These are phyloP conservation scores for Luzula sylvatica DNA, from an alignment of 176 grass and related monocot species.

Conservation along the genomic window DNA sequence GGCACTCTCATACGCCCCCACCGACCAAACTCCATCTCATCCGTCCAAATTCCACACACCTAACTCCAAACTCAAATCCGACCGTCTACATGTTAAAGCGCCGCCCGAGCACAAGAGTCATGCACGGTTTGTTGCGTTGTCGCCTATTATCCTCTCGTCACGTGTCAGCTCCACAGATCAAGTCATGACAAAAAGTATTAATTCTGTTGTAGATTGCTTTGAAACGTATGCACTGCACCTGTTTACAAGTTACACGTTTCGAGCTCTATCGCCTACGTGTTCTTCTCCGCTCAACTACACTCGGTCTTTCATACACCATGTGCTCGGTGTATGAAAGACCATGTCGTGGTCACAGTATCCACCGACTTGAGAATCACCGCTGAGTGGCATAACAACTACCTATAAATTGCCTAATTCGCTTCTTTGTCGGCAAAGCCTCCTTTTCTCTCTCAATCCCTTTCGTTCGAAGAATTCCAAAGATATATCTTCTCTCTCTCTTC, in stretches of 20 bases:
- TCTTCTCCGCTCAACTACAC: too few relatives aligned
- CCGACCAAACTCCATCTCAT: not conserved
- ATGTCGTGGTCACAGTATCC: not conserved
- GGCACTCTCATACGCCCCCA: too few relatives aligned
- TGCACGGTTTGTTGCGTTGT: conserved; percentile 7
- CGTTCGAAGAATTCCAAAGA: conserved; percentile 11
- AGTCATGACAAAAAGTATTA: conserved; percentile 7
- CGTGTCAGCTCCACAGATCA: not conserved
- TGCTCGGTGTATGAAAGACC: too few relatives aligned
- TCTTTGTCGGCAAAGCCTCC: conserved; percentile 16
- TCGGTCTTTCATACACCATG: too few relatives aligned
- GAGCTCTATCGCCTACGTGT: conserved; percentile 5
- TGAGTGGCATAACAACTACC: conserved; percentile 1
- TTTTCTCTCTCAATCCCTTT: not conserved
- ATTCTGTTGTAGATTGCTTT: conserved; percentile 6
- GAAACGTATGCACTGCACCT: not conserved
- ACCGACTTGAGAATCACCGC: conserved; percentile 16
- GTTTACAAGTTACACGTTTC: conserved; percentile 4
- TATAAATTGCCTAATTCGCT: conserved; percentile 1
- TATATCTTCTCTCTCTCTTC: not conserved
- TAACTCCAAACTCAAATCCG: not conserved
- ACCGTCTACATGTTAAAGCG: not conserved
- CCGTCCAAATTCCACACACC: conserved; percentile 6
- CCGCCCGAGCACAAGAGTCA: not conserved
- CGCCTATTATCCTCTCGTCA: conserved; percentile 16